Evolutionary conservation across 176 grass and related monocot species (phyloP).

Genomic region (Rhynchospora pubera): DNA sequence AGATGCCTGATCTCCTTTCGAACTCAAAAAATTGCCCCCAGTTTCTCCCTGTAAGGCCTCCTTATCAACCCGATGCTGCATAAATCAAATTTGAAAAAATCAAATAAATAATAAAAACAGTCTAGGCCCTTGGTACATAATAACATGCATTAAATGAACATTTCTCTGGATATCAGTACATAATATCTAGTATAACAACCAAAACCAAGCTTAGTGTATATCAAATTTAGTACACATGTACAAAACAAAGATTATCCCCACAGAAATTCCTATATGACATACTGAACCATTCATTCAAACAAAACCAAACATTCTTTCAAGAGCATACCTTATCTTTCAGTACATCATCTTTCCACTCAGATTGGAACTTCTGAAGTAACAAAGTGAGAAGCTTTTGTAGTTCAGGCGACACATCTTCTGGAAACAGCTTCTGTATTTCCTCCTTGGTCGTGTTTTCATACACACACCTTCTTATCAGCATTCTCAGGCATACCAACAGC

Average conservation of each 20-base stretch:
- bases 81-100: not conserved
- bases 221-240: not conserved
- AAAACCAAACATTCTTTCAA: not conserved
- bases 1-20: not conserved
- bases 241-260: not conserved
- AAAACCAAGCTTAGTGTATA: not conserved
- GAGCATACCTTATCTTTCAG: conserved; percentile 55
- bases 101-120: no score
- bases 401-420: conserved; percentile 49
- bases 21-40: not conserved
- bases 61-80: not conserved
- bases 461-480: conserved; percentile 60
- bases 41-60: not conserved
- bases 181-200: not conserved
- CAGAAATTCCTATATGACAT: not conserved
- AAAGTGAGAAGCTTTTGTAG: conserved; percentile 70
- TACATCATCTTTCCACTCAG: conserved; percentile 58
- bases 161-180: not conserved
- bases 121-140: not conserved
- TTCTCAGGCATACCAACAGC: conserved; percentile 80
- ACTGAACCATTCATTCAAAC: not conserved
- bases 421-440: conserved; percentile 69
- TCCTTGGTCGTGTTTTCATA: conserved; percentile 45
- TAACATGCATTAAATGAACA: not conserved
- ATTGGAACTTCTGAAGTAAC: conserved; percentile 89